Evolutionary conservation across 2,329 filamentous ascomycete species (phyloP), one percentile per base, ranked within the genome.

Genomic region (Xylaria digitata): DNA sequence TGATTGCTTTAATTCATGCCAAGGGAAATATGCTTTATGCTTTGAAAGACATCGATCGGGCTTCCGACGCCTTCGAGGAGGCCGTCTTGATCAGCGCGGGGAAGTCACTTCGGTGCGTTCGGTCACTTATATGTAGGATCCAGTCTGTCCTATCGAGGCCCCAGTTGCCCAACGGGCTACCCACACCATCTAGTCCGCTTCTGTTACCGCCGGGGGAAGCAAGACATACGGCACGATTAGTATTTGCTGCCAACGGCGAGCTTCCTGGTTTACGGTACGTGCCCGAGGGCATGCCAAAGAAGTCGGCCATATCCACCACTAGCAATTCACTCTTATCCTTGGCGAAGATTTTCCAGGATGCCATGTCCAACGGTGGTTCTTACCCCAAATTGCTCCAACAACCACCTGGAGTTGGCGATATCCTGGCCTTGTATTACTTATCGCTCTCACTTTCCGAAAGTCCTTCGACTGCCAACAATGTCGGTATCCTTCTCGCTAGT

Each of bases 11-110:
- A 17, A 89, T 98, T 46, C 96, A 99, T 80, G 94, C 95, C 21
- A 99, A 98, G 79, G 96, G 95, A n/a, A 98, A 98, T 70, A 96
- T 98, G 91, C 85, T 98, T 1, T 99, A 99, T 79, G 89, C 92
- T 30, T 82, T 96, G 34, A 95, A 95, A 52, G 91, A 97, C 71
- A 92, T 96, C 70, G 84, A 86, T 45, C 88, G 86, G 46, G 96
- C 96, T 48, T 94, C 95, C 0, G 88, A 89, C 73, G 93, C 96
- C 3, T 99, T 99, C 73, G 96, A 99, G 78, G 94, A 97, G 78
- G 95, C 94, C 0, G 93, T 99, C 3, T 81, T 97, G 60, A 95
- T 99, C 69, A 94, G 93, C 65, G 87, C 92, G 32, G 94, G 94
- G 1, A 87, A 89, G 68, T 84, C 86, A 53, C 86, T 90, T 6